These are phyloP conservation scores for Avena eriantha DNA, from an alignment of 176 grass and related monocot genomes.

Conservation along the genomic window DNA sequence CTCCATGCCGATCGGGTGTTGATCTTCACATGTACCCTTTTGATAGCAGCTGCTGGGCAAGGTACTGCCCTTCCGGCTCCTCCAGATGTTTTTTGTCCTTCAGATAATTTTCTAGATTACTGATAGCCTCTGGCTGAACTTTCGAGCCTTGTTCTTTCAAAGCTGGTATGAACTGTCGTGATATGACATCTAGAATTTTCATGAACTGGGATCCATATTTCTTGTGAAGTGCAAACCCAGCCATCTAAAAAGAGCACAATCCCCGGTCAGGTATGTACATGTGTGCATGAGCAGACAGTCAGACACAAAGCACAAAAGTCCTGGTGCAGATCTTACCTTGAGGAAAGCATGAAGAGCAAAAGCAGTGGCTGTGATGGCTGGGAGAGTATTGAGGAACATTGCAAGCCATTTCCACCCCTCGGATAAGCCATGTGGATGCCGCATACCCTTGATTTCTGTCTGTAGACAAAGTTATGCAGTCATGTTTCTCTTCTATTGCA, in stretches of 20 bases:
- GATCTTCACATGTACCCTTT: constrained; percentile 48
- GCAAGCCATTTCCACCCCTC: constrained; percentile 94
- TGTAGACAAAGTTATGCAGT: constrained; percentile 46
- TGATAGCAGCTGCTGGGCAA: constrained; percentile 59
- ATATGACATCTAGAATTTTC: constrained; percentile 75
- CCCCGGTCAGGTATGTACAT: constrained; percentile 11
- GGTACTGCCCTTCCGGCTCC: constrained; percentile 79
- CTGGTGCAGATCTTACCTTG: constrained; percentile 50
- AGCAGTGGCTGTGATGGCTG: constrained; percentile 70
- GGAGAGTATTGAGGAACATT: constrained; percentile 76
- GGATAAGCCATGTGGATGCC: constrained; percentile 77
- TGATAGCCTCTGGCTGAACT: constrained; percentile 52
- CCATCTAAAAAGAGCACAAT: constrained; percentile 57
- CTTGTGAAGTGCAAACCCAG: constrained; percentile 71
- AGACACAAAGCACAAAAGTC: not conserved
- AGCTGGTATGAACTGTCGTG: constrained; percentile 63
- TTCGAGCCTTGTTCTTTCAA: constrained; percentile 63
- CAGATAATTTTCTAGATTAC: constrained; percentile 73
- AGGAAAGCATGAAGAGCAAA: constrained; percentile 85
- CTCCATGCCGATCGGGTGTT: constrained; percentile 3
- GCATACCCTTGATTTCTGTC: constrained; percentile 73
- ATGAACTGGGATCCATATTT: constrained; percentile 78
- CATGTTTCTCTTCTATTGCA: constrained; percentile 39
- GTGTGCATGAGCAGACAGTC: not conserved
- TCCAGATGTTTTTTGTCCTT: constrained; percentile 60